These are phyloP conservation scores for Verticillium dahliae DNA, from an alignment of 2,329 filamentous ascomycete genomes.

Conservation along the genomic window DNA sequence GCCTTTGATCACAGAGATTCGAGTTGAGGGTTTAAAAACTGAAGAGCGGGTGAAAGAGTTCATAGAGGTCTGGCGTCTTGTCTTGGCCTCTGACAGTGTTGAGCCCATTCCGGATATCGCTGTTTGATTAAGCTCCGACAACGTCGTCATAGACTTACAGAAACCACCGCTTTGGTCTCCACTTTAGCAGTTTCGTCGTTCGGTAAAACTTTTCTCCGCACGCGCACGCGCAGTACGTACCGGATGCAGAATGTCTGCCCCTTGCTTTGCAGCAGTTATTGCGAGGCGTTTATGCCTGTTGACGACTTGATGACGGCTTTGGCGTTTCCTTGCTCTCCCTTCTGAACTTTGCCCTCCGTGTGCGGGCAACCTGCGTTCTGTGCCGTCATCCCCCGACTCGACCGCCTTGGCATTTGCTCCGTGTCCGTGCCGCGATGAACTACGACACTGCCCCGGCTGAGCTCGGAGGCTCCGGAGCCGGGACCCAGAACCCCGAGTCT, in stretches of 20 bases:
- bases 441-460: not conserved
- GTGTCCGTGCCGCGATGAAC: not conserved
- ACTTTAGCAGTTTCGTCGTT: not conserved
- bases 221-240: not conserved
- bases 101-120: not conserved
- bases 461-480: not conserved
- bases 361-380: not conserved
- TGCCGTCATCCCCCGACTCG: not conserved
- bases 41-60: not conserved
- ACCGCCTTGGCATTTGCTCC: not conserved
- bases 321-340: not conserved
- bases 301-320: not conserved
- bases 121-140: not conserved
- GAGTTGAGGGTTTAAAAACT: not conserved
- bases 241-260: not conserved
- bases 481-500: constrained; percentile 23
- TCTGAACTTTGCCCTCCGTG: not conserved
- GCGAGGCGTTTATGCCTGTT: not conserved
- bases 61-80: too few species aligned
- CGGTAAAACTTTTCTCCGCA: not conserved
- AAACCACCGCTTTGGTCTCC: not conserved
- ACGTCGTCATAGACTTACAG: not conserved
- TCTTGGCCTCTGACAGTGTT: not conserved
- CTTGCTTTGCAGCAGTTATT: not conserved
- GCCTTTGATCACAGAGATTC: not conserved